Evolutionary conservation across 768 basidiomycete species (phyloP).

Genomic region (Trametes gibbosa): DNA sequence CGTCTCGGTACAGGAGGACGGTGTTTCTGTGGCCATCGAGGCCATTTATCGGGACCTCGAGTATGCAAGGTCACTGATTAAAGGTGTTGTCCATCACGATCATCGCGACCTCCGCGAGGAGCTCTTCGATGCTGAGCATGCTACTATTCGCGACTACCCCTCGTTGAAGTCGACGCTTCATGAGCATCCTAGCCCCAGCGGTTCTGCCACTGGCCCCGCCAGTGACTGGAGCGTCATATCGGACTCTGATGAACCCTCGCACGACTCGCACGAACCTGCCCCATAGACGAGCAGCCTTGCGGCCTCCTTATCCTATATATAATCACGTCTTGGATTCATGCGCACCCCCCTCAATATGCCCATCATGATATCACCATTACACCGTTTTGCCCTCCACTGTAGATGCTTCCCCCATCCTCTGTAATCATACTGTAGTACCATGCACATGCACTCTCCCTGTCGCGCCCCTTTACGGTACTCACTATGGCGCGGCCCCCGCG

Average conservation of each 20-base stretch:
- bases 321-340: not conserved
- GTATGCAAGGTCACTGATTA: slow-evolving; percentile 86
- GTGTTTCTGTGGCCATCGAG: slow-evolving; percentile 91
- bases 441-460: not conserved
- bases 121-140: slow-evolving; percentile 35
- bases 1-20: slow-evolving; percentile 69
- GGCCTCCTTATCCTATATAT: slow-evolving; percentile 11
- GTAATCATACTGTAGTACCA: slow-evolving; percentile 9
- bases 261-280: slow-evolving; percentile 1
- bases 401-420: not conserved
- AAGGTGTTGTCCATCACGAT: slow-evolving; percentile 38
- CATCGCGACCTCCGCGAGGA: slow-evolving; percentile 19
- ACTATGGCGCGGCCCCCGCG: slow-evolving; percentile 18
- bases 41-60: slow-evolving; percentile 95
- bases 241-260: slow-evolving; percentile 48
- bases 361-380: not conserved
- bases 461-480: not conserved
- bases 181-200: slow-evolving; percentile 20
- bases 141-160: slow-evolving; percentile 30
- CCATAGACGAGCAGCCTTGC: not conserved
- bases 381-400: not conserved
- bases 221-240: slow-evolving; percentile 91
- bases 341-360: not conserved
- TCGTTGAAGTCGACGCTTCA: slow-evolving; percentile 19
- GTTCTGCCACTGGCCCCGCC: slow-evolving; percentile 36